phyloP scores from a whole-genome alignment of 2,329 filamentous ascomycete species.

The Phyllosticta capitalensis region DNA sequence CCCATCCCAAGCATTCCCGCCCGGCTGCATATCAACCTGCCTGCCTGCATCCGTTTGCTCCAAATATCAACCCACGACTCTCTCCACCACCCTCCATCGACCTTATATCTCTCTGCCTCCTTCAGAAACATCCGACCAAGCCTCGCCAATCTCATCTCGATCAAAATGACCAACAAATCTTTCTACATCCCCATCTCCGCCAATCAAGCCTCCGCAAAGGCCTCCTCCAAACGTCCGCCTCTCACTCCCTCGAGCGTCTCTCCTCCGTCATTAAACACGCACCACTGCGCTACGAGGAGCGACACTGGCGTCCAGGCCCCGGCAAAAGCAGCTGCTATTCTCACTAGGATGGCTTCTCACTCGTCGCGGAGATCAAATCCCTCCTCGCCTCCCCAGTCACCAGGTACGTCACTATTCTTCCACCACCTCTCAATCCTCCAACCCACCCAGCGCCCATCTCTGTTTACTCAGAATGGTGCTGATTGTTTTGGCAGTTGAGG shows the following conservation, averaged over 20 bases:
- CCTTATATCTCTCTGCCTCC: background rate
- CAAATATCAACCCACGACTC: background rate
- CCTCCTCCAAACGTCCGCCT: constrained; percentile 32
- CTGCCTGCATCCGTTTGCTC: constrained; percentile 2
- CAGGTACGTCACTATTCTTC: constrained; percentile 3
- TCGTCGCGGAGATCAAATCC: constrained; percentile 26
- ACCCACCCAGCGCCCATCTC: constrained; percentile 13
- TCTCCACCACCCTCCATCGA: background rate
- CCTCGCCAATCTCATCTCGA: background rate
- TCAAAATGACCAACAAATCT: constrained; percentile 23
- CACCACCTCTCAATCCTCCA: constrained; percentile 17
- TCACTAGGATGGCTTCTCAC: constrained; percentile 36
- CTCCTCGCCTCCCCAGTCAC: constrained; percentile 5
- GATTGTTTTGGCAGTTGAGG: constrained; percentile 10
- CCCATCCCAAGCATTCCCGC: constrained; percentile 5
- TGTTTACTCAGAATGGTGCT: background rate
- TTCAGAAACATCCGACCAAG: background rate
- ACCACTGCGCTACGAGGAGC: constrained; percentile 29
- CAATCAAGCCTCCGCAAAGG: constrained; percentile 23
- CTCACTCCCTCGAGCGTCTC: constrained; percentile 38
- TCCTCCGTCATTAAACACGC: constrained; percentile 34
- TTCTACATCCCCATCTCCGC: constrained; percentile 31
- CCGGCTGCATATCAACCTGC: constrained; percentile 9
- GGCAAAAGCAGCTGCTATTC: constrained; percentile 32
- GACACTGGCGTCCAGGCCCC: constrained; percentile 33